These are phyloP conservation scores for Speleostelium caveatum DNA, from an alignment of 78 protist genomes.

Conservation along the genomic window DNA sequence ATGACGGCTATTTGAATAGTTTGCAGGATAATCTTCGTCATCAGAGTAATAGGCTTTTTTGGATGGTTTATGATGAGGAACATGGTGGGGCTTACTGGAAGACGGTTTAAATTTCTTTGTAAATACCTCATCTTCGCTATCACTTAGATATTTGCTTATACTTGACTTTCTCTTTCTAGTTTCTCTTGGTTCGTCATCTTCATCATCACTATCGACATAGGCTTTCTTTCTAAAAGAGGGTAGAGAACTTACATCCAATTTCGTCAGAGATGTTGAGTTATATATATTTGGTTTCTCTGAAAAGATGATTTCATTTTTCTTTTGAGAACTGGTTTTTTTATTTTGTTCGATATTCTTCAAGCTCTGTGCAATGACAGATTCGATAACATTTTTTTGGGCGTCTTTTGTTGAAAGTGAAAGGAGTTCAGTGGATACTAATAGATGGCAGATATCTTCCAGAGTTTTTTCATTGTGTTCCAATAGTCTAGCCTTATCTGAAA, in stretches of 20 bases:
- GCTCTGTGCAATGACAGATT: conserved; percentile 14
- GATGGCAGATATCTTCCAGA: conserved; percentile 18
- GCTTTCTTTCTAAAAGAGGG: conserved; percentile 22
- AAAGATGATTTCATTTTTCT: no score
- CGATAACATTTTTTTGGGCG: conserved; percentile 33
- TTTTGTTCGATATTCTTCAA: conserved; percentile 18
- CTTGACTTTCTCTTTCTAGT: neutral
- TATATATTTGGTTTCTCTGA: neutral
- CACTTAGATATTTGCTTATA: no score
- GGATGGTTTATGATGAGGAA: neutral
- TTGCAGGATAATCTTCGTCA: no score
- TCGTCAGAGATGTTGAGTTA: neutral
- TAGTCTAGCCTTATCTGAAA: neutral
- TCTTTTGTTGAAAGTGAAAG: conserved; percentile 36
- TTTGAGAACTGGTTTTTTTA: neutral
- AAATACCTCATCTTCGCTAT: no score
- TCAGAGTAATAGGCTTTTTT: no score
- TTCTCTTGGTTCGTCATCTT: neutral
- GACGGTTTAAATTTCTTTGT: no score
- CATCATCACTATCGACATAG: conserved; percentile 3
- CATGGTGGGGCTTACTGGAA: no score
- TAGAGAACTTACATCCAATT: conserved; percentile 5
- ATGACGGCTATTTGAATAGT: no score
- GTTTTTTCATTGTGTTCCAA: conserved; percentile 19
- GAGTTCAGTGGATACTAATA: conserved; percentile 22